Evolutionary conservation across 2,329 filamentous ascomycete genomes (phyloP).

Genomic region (Fonsecaea erecta): DNA sequence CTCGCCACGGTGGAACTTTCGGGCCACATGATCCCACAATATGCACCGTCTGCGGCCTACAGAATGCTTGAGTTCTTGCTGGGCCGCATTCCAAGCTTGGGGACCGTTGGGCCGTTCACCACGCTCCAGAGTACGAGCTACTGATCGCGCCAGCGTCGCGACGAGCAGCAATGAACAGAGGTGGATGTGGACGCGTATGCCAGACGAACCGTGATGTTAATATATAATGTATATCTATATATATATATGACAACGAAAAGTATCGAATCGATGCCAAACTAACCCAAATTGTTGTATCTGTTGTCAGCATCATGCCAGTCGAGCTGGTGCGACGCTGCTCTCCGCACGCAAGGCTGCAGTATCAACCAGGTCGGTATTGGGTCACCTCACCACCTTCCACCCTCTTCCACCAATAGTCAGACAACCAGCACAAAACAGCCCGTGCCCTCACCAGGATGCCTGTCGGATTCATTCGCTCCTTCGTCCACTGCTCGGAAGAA

Average conservation of each 20-base stretch:
- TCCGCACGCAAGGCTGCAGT: background rate
- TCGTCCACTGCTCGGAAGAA: no score
- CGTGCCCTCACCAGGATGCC: background rate
- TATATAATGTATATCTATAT: background rate
- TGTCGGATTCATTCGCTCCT: background rate
- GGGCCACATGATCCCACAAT: constrained; percentile 63
- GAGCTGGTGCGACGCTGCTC: no score
- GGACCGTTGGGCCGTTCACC: constrained; percentile 34
- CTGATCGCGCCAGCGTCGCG: background rate
- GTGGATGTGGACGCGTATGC: background rate
- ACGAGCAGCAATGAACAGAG: background rate
- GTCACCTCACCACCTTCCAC: background rate
- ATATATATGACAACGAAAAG: background rate
- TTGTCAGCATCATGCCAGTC: background rate
- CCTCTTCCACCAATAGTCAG: background rate
- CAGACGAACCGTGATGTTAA: constrained; percentile 3
- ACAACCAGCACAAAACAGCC: background rate
- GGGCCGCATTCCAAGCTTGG: constrained; percentile 66
- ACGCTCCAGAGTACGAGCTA: constrained; percentile 35
- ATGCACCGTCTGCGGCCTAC: constrained; percentile 55
- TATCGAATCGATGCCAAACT: background rate
- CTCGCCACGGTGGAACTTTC: constrained; percentile 66
- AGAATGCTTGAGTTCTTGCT: constrained; percentile 73
- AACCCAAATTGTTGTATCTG: background rate
- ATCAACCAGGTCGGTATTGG: background rate